These are phyloP conservation scores for Debaryomyces sp. DNA, from an alignment of 1,139 yeast genomes.

Conservation along the genomic window DNA sequence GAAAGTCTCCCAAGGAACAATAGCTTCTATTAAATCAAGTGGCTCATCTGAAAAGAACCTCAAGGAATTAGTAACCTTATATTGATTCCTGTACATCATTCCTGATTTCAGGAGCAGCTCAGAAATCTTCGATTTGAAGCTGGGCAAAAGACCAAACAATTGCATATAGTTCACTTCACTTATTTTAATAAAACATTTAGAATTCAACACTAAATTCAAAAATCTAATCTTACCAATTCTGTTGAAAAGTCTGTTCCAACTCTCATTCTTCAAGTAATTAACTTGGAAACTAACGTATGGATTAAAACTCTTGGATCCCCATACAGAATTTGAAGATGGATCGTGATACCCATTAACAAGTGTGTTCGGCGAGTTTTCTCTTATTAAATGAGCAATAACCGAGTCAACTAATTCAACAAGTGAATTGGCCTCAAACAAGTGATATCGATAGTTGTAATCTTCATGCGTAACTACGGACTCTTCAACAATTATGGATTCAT, in stretches of 20 bases:
- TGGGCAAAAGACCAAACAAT: slow-evolving; percentile 37
- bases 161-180: slow-evolving; percentile 23
- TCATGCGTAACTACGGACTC: not conserved
- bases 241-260: slow-evolving; percentile 38
- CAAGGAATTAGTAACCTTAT: not conserved
- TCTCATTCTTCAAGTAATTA: slow-evolving; percentile 32
- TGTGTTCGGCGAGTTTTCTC: slow-evolving; percentile 22
- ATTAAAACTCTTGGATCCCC: slow-evolving; percentile 19
- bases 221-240: slow-evolving; percentile 36
- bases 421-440: slow-evolving; percentile 7
- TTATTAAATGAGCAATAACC: slow-evolving; percentile 21
- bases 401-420: slow-evolving; percentile 32
- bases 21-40: slow-evolving; percentile 5
- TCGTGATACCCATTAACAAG: slow-evolving; percentile 31
- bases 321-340: slow-evolving; percentile 15
- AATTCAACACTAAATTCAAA: slow-evolving; percentile 31
- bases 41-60: slow-evolving; percentile 5
- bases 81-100: slow-evolving; percentile 14
- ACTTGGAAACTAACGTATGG: slow-evolving; percentile 28
- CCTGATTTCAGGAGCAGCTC: slow-evolving; percentile 11
- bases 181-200: slow-evolving; percentile 24
- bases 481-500: slow-evolving; percentile 1
- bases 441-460: not conserved
- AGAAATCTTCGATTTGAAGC: not conserved
- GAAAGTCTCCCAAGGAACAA: slow-evolving; percentile 2